phyloP scores from a whole-genome alignment of 225 moss, liverwort and hornwort species.

The Marchantia polymorpha region DNA sequence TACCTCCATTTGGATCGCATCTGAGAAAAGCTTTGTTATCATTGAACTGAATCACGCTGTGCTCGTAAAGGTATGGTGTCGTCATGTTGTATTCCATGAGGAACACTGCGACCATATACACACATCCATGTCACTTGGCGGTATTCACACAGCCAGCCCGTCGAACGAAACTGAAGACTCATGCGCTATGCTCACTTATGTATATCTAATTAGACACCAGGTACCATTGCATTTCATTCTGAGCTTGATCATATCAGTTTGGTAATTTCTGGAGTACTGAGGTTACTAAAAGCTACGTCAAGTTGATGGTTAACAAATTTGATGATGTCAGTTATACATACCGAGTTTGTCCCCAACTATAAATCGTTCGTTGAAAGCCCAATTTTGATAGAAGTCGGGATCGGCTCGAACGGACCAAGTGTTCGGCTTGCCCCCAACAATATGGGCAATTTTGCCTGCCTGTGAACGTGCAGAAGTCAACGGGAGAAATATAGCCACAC shows the following conservation, averaged over 20 bases:
- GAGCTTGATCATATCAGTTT: too few species aligned
- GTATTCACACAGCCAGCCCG: too few species aligned
- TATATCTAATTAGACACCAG: too few species aligned
- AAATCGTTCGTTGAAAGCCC: constrained; percentile 4
- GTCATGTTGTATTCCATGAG: background rate
- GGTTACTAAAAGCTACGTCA: too few species aligned
- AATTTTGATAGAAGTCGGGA: constrained; percentile 2
- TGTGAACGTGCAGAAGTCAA: constrained; percentile 1
- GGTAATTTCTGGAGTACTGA: too few species aligned
- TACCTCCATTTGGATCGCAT: constrained; percentile 2
- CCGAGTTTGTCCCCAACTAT: constrained; percentile 9
- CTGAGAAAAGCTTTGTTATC: background rate
- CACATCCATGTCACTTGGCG: too few species aligned
- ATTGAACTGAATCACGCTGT: background rate
- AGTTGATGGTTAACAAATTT: too few species aligned
- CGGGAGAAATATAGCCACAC: background rate
- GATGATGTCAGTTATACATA: background rate
- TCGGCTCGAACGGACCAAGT: background rate
- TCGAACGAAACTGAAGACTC: too few species aligned
- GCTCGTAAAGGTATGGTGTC: background rate
- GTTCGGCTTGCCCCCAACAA: background rate
- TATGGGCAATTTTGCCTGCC: background rate
- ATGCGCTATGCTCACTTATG: too few species aligned
- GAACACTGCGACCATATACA: background rate
- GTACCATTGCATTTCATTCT: too few species aligned